phyloP scores from a whole-genome alignment of 148 eudicot species.

The Rheum nobile region DNA sequence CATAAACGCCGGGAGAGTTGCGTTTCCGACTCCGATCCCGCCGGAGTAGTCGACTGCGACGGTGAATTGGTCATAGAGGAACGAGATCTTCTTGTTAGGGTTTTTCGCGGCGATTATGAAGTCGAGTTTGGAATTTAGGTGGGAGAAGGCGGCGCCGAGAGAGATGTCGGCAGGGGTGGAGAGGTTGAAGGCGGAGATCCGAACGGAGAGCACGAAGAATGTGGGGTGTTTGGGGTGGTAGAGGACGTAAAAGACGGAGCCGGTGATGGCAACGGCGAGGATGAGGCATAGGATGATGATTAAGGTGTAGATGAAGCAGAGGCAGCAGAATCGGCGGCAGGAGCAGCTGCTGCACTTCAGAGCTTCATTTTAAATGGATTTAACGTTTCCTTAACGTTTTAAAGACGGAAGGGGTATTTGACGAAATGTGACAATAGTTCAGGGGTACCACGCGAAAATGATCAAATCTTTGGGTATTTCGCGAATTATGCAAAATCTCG shows the following conservation, averaged over 20 bases:
- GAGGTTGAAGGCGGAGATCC: no score
- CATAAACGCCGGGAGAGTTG: slow-evolving; percentile 32
- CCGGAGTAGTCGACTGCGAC: slow-evolving; percentile 16
- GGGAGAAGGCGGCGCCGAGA: slow-evolving; percentile 23
- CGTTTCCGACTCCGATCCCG: slow-evolving; percentile 32
- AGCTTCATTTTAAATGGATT: no score
- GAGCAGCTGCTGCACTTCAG: no score
- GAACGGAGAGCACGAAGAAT: no score
- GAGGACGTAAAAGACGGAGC: slow-evolving; percentile 47
- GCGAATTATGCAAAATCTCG: no score
- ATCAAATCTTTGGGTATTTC: no score
- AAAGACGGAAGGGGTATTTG: no score
- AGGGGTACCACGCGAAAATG: no score
- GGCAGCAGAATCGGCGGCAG: no score
- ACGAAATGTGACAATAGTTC: no score
- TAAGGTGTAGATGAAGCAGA: slow-evolving; percentile 53
- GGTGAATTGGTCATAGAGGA: slow-evolving; percentile 32
- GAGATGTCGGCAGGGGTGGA: slow-evolving; percentile 49
- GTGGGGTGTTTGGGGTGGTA: no score
- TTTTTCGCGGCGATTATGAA: slow-evolving; percentile 65
- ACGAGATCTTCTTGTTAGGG: slow-evolving; percentile 49
- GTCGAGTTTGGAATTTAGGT: slow-evolving; percentile 33
- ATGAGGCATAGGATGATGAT: slow-evolving; percentile 33
- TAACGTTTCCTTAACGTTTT: no score
- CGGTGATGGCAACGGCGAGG: slow-evolving; percentile 56